These are phyloP conservation scores for Saccharomyces hybrid DNA, from an alignment of 1,139 yeast genomes.

Conservation along the genomic window DNA sequence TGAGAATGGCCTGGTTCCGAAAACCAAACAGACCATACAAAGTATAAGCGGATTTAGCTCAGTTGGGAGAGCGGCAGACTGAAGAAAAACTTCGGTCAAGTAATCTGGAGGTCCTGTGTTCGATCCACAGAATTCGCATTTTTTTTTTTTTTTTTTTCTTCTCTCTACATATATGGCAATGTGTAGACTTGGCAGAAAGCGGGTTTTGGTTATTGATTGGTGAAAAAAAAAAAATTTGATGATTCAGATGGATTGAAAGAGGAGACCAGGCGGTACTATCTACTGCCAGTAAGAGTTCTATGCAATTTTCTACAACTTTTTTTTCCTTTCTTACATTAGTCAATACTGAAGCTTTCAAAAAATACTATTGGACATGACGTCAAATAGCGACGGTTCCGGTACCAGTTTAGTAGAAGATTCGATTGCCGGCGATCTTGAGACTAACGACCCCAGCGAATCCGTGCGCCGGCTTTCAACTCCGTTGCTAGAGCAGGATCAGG, in stretches of 20 bases:
- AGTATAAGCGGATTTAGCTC: constrained; percentile 21
- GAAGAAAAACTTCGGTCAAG: constrained; percentile 14
- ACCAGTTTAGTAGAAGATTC: background rate
- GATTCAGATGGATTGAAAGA: background rate
- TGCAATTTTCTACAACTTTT: background rate
- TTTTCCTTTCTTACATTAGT: background rate
- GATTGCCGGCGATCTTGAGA: background rate
- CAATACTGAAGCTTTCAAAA: background rate
- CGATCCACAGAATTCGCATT: constrained; percentile 81
- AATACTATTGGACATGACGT: background rate
- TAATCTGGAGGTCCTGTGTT: constrained; percentile 83
- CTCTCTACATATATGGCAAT: background rate
- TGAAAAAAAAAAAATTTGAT: background rate
- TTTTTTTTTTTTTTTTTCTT: background rate
- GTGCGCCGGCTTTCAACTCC: background rate
- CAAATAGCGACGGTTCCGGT: background rate
- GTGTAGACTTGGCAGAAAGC: background rate
- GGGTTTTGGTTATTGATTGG: background rate
- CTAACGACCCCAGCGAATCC: background rate
- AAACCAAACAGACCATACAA: no score
- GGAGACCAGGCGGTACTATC: background rate
- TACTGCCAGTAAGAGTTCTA: background rate
- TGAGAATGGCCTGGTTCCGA: no score
- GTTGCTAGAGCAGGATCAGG: constrained; percentile 3
- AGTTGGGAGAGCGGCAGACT: constrained; percentile 28